Base-by-base conservation (phyloP, 441 rosid genomes). In the Rhodomyrtus psidioides region DNA sequence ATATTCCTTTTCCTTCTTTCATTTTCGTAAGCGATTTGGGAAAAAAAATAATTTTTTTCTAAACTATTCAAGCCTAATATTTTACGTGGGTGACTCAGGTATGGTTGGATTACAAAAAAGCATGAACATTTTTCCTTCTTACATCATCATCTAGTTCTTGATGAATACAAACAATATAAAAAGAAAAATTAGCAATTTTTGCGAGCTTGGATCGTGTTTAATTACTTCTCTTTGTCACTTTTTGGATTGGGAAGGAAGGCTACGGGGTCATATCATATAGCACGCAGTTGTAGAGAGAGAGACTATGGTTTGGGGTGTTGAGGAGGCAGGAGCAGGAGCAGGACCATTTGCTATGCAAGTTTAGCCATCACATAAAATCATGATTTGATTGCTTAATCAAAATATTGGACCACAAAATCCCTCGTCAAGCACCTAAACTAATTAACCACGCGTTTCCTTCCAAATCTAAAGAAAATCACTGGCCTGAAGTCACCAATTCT, bases 41-140 rank as follows among this genome's bases (percentile, higher is more conserved):
- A 19, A 62, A 30, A 46, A n/a, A n/a, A n/a, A n/a, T n/a, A n/a
- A 46, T 0, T 0, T 1, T 7, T 4, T 17, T 30, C 6, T 34
- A 21, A 30, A 65, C 30, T 4, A 9, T 30, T 65, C 26, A 65
- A 19, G 7, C 23, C 4, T 34, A 34, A 34, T 19, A 19, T 17
- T 30, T 6, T 5, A 30, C 6, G 26, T 1, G 46, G 42, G 9
- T 65, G 46, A 34, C 46, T 19, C 24, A 0, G 7, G 46, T 12
- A 19, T 9, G 46, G 26, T 34, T 46, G 51, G 51, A 46, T 46
- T 46, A 46, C 51, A 2, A 46, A 46, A 46, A 2, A 46, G 2
- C 2, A 46, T 2, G 9, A 46, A 46, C 51, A 46, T 9, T 46
- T 46, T 9, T 19, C 14, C 17, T 9, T 5, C 14, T 65, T 5